phyloP scores from a whole-genome alignment of 345 rosid species.

The Zanthoxylum bungeanum region DNA sequence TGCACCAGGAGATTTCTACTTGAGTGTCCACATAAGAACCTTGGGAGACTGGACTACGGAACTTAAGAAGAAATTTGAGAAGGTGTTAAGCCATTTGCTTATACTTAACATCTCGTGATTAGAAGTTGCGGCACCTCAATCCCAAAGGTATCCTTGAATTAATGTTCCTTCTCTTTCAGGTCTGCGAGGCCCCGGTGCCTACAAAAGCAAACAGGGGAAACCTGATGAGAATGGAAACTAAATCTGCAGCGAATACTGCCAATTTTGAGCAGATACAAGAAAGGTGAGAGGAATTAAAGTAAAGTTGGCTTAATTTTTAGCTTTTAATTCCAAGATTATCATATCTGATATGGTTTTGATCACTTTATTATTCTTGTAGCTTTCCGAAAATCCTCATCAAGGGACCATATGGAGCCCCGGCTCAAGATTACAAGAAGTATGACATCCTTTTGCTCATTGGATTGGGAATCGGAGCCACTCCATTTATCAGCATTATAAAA shows the following conservation, averaged over 20 bases:
- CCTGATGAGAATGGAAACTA: slow-evolving; percentile 72
- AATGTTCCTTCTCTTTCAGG: slow-evolving; percentile 30
- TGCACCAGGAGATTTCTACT: slow-evolving; percentile 80
- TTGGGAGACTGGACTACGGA: slow-evolving; percentile 94
- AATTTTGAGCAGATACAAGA: slow-evolving; percentile 46
- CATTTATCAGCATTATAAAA: slow-evolving; percentile 85
- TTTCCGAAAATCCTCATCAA: slow-evolving; percentile 69
- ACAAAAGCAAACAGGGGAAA: slow-evolving; percentile 37
- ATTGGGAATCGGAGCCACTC: slow-evolving; percentile 96
- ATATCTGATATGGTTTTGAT: neutral
- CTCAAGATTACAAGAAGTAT: slow-evolving; percentile 71
- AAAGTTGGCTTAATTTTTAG: neutral
- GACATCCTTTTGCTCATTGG: slow-evolving; percentile 84
- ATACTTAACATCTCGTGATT: neutral
- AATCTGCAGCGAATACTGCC: slow-evolving; percentile 29
- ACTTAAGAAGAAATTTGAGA: slow-evolving; percentile 59
- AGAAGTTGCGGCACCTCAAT: neutral
- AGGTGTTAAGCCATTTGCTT: slow-evolving; percentile 31
- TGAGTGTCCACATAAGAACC: slow-evolving; percentile 88
- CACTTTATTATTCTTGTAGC: slow-evolving; percentile 30
- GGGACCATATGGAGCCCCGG: slow-evolving; percentile 98
- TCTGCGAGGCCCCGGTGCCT: slow-evolving; percentile 53
- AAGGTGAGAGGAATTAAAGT: slow-evolving; percentile 31
- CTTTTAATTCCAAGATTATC: neutral
- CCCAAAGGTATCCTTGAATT: neutral